Base-by-base conservation (phyloP, 148 eudicot genomes). In the Mesembryanthemum crystallinum region DNA sequence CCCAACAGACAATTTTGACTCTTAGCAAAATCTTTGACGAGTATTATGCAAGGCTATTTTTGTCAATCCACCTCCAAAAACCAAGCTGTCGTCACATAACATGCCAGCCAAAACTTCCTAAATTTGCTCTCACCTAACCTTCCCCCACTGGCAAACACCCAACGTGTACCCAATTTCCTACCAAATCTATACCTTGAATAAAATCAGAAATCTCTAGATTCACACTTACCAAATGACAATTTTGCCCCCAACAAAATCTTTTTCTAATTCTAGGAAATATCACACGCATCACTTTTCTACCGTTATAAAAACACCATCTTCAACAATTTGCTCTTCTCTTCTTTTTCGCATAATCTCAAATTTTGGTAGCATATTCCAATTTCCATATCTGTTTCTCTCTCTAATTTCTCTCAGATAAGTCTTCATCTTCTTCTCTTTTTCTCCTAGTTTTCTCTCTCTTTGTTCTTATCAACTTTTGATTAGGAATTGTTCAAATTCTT, bases 41-140 rank as follows among this genome's bases (percentile, higher is more conserved):
- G 24, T 54, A 54, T 15, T 18, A 20, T 4, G n/a, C n/a, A 20
- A 54, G 52, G 14, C 32, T 21, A 65, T 10, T 37, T 7, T 11
- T n/a, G 69, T 65, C 51, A 39, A 65, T 65, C 11, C 7, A n/a
- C 61, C 70, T 30, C 67, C 49, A 73, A 59, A 39, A 10, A n/a
- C 37, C 7, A 45, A 61, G 69, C 69, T 74, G 70, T 54, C 70
- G 70, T 74, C 61, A 74, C 27, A 29, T 23, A 49, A 14, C 60
- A 32, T 51, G 77, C 45, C 42, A 64, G 30, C 21, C 10, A 12
- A 67, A 42, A 24, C 0, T 64, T 64, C 12, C 67, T 39, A 64
- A 6, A 33, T 20, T 64, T 64, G 17, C 13, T 20, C 12, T 20
- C 43, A 32, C 64, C 28, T 24, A 10, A 1, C 28, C 3, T 59